phyloP scores from a whole-genome alignment of 495 filamentous ascomycete genomes.

The Margaritispora aquatica region DNA sequence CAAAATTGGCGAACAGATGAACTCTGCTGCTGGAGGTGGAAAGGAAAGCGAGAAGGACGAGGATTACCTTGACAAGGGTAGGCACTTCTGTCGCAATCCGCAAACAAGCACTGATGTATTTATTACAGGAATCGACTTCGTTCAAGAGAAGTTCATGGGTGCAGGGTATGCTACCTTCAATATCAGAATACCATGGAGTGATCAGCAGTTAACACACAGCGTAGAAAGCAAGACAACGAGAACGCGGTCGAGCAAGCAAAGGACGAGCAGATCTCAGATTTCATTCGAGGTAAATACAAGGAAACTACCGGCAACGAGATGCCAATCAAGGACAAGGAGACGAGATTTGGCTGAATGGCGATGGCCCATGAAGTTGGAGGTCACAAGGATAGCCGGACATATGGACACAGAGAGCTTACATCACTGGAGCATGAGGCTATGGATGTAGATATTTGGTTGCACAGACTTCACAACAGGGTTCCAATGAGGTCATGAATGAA shows the following conservation, averaged over 20 bases:
- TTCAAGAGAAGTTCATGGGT: slow-evolving; percentile 62
- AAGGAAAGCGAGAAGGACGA: slow-evolving; percentile 63
- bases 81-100: no score
- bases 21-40: slow-evolving; percentile 57
- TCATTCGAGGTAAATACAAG: slow-evolving; percentile 60
- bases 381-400: background rate
- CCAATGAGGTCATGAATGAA: no score
- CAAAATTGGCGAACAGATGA: slow-evolving; percentile 48
- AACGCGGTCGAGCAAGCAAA: slow-evolving; percentile 67
- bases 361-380: background rate
- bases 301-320: slow-evolving; percentile 52
- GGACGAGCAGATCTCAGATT: slow-evolving; percentile 60
- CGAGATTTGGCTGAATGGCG: slow-evolving; percentile 10
- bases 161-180: slow-evolving; percentile 31
- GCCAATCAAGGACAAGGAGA: slow-evolving; percentile 56
- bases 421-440: no score
- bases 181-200: background rate
- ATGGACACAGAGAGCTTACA: background rate
- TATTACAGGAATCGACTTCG: slow-evolving; percentile 52
- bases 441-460: no score
- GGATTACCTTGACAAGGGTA: slow-evolving; percentile 60
- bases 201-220: background rate
- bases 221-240: slow-evolving; percentile 57
- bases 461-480: no score
- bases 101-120: background rate